Conservation (phyloP, 805 yeast species). For the Saccharomycopsis olivae region DNA sequence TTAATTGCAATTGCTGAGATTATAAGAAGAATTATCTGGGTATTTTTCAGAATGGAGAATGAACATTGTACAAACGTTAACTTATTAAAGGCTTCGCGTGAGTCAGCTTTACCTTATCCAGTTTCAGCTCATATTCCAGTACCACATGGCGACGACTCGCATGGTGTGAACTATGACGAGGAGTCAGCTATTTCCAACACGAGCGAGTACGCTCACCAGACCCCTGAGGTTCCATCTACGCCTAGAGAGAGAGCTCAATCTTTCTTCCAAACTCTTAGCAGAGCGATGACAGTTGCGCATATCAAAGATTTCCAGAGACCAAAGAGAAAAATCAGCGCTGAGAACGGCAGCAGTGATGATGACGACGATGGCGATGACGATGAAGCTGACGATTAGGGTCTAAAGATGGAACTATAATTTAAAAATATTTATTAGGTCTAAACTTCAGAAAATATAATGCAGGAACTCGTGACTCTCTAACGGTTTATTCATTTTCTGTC, state of each 20-base stretch:
- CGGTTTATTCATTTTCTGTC: no score
- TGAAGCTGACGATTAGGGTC: constrained; percentile 16
- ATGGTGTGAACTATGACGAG: neutral
- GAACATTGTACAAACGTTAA: constrained; percentile 90
- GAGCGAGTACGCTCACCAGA: no score
- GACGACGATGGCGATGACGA: constrained; percentile 21
- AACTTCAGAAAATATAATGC: no score
- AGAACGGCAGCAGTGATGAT: constrained; percentile 18
- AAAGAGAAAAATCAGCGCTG: constrained; percentile 18
- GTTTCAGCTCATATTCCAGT: constrained; percentile 20
- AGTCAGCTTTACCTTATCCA: constrained; percentile 75
- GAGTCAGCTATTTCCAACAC: no score
- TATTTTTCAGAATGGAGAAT: constrained; percentile 87
- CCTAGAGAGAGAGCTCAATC: constrained; percentile 7
- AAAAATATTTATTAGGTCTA: no score
- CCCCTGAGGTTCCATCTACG: no score
- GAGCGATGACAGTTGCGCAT: constrained; percentile 63
- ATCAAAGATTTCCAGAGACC: constrained; percentile 77
- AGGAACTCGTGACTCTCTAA: no score
- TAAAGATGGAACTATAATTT: no score
- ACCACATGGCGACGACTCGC: neutral
- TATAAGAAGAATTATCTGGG: constrained; percentile 79
- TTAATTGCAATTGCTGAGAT: constrained; percentile 75
- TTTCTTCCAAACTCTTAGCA: constrained; percentile 35
- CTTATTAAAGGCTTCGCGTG: constrained; percentile 78